phyloP scores from a whole-genome alignment of 441 rosid species.

The Pelargonium fulgidum region DNA sequence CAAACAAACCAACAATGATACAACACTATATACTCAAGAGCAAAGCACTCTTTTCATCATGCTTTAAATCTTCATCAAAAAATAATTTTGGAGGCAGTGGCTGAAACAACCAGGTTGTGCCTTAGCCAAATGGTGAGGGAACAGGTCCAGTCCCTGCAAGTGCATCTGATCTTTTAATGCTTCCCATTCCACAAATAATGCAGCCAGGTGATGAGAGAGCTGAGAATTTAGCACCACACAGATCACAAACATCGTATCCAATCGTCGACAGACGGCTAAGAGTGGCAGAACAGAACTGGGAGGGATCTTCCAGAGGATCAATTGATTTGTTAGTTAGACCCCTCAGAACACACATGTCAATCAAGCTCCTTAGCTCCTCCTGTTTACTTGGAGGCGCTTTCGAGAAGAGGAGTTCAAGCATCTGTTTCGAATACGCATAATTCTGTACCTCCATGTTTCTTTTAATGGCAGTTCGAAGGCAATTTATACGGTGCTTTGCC shows the following conservation, averaged over 20 bases:
- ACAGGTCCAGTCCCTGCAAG: constrained; percentile 42
- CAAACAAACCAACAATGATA: no score
- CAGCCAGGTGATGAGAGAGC: constrained; percentile 89
- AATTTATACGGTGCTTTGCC: constrained; percentile 92
- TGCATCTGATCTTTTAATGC: constrained; percentile 85
- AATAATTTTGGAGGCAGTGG: neutral
- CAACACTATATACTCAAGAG: no score
- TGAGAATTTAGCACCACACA: constrained; percentile 92
- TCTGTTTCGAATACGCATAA: constrained; percentile 83
- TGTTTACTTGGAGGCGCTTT: constrained; percentile 91
- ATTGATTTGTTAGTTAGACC: constrained; percentile 86
- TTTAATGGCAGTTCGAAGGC: constrained; percentile 90
- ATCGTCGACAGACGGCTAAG: constrained; percentile 94
- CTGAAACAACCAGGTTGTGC: neutral
- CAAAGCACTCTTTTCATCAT: no score
- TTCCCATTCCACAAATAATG: constrained; percentile 97
- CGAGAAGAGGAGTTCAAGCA: constrained; percentile 90
- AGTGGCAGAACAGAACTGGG: constrained; percentile 93
- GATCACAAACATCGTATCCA: constrained; percentile 95
- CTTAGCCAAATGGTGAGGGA: constrained; percentile 78
- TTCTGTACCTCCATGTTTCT: constrained; percentile 98
- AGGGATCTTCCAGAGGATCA: constrained; percentile 89
- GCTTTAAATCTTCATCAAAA: no score
- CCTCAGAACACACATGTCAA: constrained; percentile 86
- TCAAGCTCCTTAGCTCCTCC: constrained; percentile 79